These are phyloP conservation scores for Ascochyta fabae DNA, from an alignment of 2,329 filamentous ascomycete species.

Conservation along the genomic window DNA sequence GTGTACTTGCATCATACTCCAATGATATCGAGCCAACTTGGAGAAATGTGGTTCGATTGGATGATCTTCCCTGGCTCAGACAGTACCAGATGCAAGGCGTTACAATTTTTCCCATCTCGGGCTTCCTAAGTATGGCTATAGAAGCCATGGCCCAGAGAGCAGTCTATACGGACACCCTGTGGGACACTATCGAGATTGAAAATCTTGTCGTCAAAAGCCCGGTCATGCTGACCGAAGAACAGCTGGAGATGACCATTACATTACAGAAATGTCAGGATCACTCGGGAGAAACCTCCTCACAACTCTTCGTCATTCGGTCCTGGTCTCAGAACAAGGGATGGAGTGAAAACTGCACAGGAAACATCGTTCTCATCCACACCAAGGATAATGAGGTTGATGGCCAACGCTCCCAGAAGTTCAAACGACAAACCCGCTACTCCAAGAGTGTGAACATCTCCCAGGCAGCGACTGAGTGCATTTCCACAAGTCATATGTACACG, in stretches of 20 bases:
- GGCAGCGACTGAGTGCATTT: constrained; percentile 25
- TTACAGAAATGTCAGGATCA: constrained; percentile 22
- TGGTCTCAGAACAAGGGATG: constrained; percentile 61
- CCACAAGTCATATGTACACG: constrained; percentile 53
- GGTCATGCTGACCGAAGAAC: constrained; percentile 38
- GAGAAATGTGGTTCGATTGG: constrained; percentile 54
- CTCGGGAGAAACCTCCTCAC: not conserved
- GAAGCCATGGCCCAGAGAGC: constrained; percentile 38
- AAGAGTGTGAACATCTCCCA: constrained; percentile 7
- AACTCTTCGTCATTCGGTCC: constrained; percentile 60
- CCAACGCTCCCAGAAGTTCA: not conserved
- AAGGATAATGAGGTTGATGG: constrained; percentile 54
- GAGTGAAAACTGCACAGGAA: constrained; percentile 61
- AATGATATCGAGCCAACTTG: constrained; percentile 44
- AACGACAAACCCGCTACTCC: constrained; percentile 22
- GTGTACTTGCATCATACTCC: constrained; percentile 32
- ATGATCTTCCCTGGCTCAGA: constrained; percentile 55
- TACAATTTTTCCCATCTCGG: constrained; percentile 43
- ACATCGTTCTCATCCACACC: constrained; percentile 49
- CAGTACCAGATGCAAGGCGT: constrained; percentile 53
- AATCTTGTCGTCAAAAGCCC: constrained; percentile 27
- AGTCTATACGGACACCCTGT: constrained; percentile 15
- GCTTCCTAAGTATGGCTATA: constrained; percentile 42
- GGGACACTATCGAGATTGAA: constrained; percentile 26
- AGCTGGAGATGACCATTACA: constrained; percentile 40